phyloP scores from a whole-genome alignment of 2,329 filamentous ascomycete genomes.

The Basipetospora chlamydospora region DNA sequence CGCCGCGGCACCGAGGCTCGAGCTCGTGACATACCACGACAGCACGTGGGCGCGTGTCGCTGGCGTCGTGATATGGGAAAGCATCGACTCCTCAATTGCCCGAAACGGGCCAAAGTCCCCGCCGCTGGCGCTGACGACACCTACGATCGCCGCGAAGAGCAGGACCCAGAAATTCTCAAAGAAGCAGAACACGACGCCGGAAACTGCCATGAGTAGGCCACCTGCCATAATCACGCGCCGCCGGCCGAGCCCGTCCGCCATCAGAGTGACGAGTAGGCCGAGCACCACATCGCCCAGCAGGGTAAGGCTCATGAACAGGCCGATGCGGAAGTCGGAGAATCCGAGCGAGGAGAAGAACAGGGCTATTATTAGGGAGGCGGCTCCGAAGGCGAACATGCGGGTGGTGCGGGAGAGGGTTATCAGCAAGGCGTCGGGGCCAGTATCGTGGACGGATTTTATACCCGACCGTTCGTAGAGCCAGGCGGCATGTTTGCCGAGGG shows the following conservation, averaged over 20 bases:
- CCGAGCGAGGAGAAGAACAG: slow-evolving; percentile 43
- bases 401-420: slow-evolving; percentile 35
- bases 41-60: slow-evolving; percentile 46
- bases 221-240: slow-evolving; percentile 38
- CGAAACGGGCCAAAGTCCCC: slow-evolving; percentile 55
- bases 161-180: slow-evolving; percentile 46
- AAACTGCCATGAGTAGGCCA: slow-evolving; percentile 39
- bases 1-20: slow-evolving; percentile 37
- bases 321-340: slow-evolving; percentile 43
- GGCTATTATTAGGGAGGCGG: slow-evolving; percentile 44
- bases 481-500: neutral
- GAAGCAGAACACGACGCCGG: slow-evolving; percentile 37
- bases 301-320: slow-evolving; percentile 51
- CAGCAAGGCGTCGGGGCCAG: slow-evolving; percentile 35
- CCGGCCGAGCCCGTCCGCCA: slow-evolving; percentile 43
- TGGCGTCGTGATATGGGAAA: slow-evolving; percentile 44
- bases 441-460: slow-evolving; percentile 27
- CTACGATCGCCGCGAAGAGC: slow-evolving; percentile 40
- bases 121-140: slow-evolving; percentile 47
- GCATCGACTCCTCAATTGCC: slow-evolving; percentile 49
- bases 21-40: slow-evolving; percentile 48
- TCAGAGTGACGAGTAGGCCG: slow-evolving; percentile 39
- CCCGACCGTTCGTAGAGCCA: slow-evolving; percentile 24
- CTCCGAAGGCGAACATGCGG: slow-evolving; percentile 51
- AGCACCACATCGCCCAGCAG: slow-evolving; percentile 46